Evolutionary conservation across 345 rosid genomes (phyloP), one percentile per base, ranked within the genome.

Genomic region (Orychophragmus violaceus): DNA sequence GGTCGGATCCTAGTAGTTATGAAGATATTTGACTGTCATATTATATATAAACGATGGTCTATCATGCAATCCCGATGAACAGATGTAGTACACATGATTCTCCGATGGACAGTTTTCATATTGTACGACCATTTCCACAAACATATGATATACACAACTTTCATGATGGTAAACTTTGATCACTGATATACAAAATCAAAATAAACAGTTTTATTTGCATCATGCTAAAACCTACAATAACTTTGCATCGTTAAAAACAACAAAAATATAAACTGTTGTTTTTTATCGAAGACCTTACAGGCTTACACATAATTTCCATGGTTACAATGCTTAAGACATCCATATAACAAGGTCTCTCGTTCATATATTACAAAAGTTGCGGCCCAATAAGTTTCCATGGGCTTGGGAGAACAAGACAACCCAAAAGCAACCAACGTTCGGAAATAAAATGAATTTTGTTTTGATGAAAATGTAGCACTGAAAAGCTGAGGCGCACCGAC

Each of bases 401-500:
- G 76, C 60, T 37, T 23, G 14, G 6, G 21, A 36, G 59, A 46
- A 46, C 53, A 64, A 21, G 22, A 36, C 8, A 64, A 27, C 71
- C 70, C 45, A 48, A 21, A 64, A 64, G 28, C 45, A 21, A 5
- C 25, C 19, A 66, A 72, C 61, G 67, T 59, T 73, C 37, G 14
- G 10, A 65, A 41, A 41, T 24, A 74, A 22, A 24, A 1, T 30
- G 2, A 25, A 28, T 1, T 19, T 5, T 8, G 2, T 7, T 36
- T 36, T 63, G 45, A 64, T 25, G 44, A 61, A 22, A 8, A 30
- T 30, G 71, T 16, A 29, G 8, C 62, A 21, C 14, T 42, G 27
- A 60, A 73, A 74, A 60, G 72, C 72, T 60, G 72, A 59, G 13
- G 57, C 77, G 57, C 77, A 74, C 72, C 77, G 77, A 66, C 77